A percentile compares a stretch with the other conserved stretches of the same genome.
phyloP scores from a whole-genome alignment of 495 filamentous ascomycete species.

The Gamarada debralockiae region DNA sequence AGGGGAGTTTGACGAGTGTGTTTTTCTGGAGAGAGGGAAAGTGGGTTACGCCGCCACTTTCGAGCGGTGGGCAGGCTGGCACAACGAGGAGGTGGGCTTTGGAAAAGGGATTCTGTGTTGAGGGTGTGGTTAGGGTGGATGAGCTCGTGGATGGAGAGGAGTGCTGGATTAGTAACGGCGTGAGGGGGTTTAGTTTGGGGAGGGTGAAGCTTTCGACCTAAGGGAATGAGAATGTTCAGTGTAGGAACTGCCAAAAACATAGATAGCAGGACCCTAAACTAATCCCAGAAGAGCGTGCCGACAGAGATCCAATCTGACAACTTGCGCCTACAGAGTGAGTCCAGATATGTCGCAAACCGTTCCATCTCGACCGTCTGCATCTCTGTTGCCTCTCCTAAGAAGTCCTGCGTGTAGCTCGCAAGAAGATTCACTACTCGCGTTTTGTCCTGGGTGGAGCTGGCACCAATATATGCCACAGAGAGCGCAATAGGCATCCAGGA shows the following conservation, averaged over 20 bases:
- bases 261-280: too few species aligned
- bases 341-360: background rate
- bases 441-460: background rate
- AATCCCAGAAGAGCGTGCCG: too few species aligned
- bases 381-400: background rate
- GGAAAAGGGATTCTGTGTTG: conserved; percentile 56
- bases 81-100: conserved; percentile 81
- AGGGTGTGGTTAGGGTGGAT: conserved; percentile 49
- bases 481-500: background rate
- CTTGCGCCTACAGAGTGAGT: too few species aligned
- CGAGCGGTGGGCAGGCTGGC: conserved; percentile 74
- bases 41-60: conserved; percentile 64
- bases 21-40: conserved; percentile 67
- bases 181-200: conserved; percentile 66
- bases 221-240: background rate
- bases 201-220: conserved; percentile 25
- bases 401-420: background rate
- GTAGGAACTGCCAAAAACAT: too few species aligned
- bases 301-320: too few species aligned
- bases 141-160: conserved; percentile 67
- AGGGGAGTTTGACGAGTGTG: conserved; percentile 76
- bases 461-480: background rate
- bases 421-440: background rate
- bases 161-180: conserved; percentile 82
- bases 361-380: background rate